Conservation (phyloP, 192 early-diverging fungal species). For the Physocladia obscura region DNA sequence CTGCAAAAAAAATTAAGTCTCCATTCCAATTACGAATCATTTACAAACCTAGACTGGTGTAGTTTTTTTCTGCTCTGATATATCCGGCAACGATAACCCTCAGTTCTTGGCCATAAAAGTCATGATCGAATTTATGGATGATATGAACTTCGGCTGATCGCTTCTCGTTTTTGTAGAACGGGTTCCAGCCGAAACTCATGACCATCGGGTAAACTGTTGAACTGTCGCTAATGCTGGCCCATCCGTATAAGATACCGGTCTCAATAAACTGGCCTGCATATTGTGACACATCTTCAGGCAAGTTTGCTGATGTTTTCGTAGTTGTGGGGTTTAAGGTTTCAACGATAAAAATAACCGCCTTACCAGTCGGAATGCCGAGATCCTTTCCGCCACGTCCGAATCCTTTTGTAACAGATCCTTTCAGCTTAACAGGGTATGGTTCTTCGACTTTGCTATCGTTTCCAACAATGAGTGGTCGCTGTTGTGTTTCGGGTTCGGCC, state of each 20-base stretch:
- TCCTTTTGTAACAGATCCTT: slow-evolving; percentile 81
- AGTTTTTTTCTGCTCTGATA: slow-evolving; percentile 88
- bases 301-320: slow-evolving; percentile 75
- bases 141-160: slow-evolving; percentile 97
- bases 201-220: slow-evolving; percentile 87
- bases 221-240: slow-evolving; percentile 72
- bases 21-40: not conserved
- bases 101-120: slow-evolving; percentile 90
- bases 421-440: slow-evolving; percentile 76
- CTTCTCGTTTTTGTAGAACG: slow-evolving; percentile 96
- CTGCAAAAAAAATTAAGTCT: slow-evolving; percentile 38
- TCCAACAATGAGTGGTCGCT: slow-evolving; percentile 17
- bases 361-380: slow-evolving; percentile 95
- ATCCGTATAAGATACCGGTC: slow-evolving; percentile 95
- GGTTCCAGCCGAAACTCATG: slow-evolving; percentile 99
- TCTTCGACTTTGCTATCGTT: slow-evolving; percentile 28
- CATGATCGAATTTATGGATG: slow-evolving; percentile 77
- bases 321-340: too few relatives aligned
- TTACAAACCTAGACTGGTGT: slow-evolving; percentile 72
- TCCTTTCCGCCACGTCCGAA: slow-evolving; percentile 96
- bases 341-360: too few relatives aligned
- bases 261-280: slow-evolving; percentile 61
- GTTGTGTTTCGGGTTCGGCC: slow-evolving; percentile 4
- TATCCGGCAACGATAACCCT: slow-evolving; percentile 82
- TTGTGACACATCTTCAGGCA: slow-evolving; percentile 75